phyloP scores from a whole-genome alignment of 1,284 basidiomycete genomes.

The Erythrobasidium hasegawianum region DNA sequence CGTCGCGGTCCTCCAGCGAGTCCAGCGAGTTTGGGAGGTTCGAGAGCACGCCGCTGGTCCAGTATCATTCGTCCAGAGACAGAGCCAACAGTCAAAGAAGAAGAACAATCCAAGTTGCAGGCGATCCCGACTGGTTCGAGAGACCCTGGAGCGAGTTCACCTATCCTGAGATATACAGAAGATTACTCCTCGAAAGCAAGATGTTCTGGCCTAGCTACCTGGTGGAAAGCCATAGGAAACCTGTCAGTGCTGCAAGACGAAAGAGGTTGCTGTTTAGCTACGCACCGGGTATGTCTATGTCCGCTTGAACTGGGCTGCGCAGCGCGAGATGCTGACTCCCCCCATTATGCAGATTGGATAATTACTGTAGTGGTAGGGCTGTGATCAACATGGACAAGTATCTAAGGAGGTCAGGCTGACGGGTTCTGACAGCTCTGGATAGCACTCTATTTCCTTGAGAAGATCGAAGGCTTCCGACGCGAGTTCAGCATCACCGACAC shows the following conservation, averaged over 20 bases:
- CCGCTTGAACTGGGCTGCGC: neutral
- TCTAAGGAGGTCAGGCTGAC: neutral
- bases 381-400: neutral
- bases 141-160: slow-evolving; percentile 5
- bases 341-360: slow-evolving; percentile 23
- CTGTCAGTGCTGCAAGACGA: slow-evolving; percentile 17
- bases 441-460: slow-evolving; percentile 54
- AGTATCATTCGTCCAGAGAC: no score
- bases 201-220: slow-evolving; percentile 34
- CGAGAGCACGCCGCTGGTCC: no score
- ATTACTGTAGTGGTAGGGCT: slow-evolving; percentile 23
- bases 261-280: slow-evolving; percentile 30
- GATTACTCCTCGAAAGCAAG: slow-evolving; percentile 10
- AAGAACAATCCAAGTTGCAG: neutral
- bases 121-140: slow-evolving; percentile 4
- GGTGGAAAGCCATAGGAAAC: slow-evolving; percentile 2
- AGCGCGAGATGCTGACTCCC: neutral
- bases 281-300: slow-evolving; percentile 25
- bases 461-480: slow-evolving; percentile 73
- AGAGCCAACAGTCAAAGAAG: neutral
- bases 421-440: slow-evolving; percentile 21
- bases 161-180: slow-evolving; percentile 7
- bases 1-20: no score
- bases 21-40: no score
- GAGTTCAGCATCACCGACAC: slow-evolving; percentile 77